These are phyloP conservation scores for Didymellaceae sp. DNA, from an alignment of 2,329 filamentous ascomycete genomes.

Conservation along the genomic window DNA sequence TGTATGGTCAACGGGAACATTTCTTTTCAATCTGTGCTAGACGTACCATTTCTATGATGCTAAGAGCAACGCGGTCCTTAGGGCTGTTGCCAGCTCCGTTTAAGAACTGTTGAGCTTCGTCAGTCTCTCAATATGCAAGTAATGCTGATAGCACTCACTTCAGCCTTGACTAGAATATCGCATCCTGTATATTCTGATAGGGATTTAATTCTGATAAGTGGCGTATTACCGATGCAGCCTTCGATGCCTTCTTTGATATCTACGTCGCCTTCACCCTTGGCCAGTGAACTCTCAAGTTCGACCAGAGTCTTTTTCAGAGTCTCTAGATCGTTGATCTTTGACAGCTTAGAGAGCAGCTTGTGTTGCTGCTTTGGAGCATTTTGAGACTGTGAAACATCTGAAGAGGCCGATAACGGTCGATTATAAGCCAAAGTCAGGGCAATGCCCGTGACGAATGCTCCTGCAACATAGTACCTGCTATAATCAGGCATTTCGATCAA, in stretches of 20 bases:
- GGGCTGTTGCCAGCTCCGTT: slow-evolving; percentile 94
- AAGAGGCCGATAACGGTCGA: background rate
- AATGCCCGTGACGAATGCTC: slow-evolving; percentile 79
- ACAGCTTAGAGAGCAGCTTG: slow-evolving; percentile 27
- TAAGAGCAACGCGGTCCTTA: slow-evolving; percentile 92
- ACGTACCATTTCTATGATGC: slow-evolving; percentile 74
- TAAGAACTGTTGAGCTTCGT: slow-evolving; percentile 65
- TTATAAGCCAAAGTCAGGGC: slow-evolving; percentile 62
- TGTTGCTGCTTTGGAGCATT: slow-evolving; percentile 30
- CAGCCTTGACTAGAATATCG: slow-evolving; percentile 89
- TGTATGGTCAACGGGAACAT: slow-evolving; percentile 14
- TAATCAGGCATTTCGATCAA: slow-evolving; percentile 41
- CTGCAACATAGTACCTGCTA: slow-evolving; percentile 65
- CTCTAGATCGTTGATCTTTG: slow-evolving; percentile 35
- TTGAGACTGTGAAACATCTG: slow-evolving; percentile 28
- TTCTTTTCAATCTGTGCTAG: background rate
- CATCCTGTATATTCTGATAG: slow-evolving; percentile 87
- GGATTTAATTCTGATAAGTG: slow-evolving; percentile 82
- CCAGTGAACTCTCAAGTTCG: slow-evolving; percentile 25
- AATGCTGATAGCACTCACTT: slow-evolving; percentile 56
- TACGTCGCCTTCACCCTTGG: slow-evolving; percentile 17
- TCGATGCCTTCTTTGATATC: slow-evolving; percentile 80
- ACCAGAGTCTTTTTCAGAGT: slow-evolving; percentile 32
- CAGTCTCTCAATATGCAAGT: background rate
- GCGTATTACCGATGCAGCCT: slow-evolving; percentile 91